Percentiles rank a stretch among this genome's conserved stretches.
Evolutionary conservation across 768 basidiomycete species (phyloP).

Genomic region (Podaxis sp.): DNA sequence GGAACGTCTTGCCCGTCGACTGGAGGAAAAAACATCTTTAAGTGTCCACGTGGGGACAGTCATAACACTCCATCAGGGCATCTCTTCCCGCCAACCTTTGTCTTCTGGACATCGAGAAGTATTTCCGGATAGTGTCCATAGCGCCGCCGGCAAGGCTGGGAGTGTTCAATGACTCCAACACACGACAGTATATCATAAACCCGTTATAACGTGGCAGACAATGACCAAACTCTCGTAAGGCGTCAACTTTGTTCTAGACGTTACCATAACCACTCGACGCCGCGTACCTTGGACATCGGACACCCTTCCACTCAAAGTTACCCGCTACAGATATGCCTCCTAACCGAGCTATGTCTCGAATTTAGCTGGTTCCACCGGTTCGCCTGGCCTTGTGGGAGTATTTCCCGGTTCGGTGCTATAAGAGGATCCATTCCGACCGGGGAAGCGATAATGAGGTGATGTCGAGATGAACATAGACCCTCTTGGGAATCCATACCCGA

Average conservation of each 20-base stretch:
- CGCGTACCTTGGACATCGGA: background rate
- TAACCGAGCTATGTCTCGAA: background rate
- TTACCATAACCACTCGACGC: too few species aligned
- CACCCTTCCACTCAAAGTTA: background rate
- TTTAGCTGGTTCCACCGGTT: background rate
- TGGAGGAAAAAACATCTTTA: background rate
- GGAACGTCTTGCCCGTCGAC: background rate
- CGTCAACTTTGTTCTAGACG: background rate
- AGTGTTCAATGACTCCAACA: background rate
- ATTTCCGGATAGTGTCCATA: background rate
- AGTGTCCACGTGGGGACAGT: background rate
- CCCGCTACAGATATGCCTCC: background rate
- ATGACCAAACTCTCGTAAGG: background rate
- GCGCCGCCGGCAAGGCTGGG: constrained; percentile 2
- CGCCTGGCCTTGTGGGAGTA: background rate
- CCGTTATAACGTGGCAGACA: background rate
- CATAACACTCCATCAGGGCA: background rate
- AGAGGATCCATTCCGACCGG: background rate
- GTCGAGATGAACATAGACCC: constrained; percentile 2
- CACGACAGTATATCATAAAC: background rate
- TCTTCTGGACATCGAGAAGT: background rate
- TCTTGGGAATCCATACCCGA: background rate
- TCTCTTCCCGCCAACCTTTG: background rate
- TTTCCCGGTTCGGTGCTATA: background rate
- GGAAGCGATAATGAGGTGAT: constrained; percentile 2